Base-by-base conservation (phyloP, 495 filamentous ascomycete genomes). In the Penicillium simplicissimum region DNA sequence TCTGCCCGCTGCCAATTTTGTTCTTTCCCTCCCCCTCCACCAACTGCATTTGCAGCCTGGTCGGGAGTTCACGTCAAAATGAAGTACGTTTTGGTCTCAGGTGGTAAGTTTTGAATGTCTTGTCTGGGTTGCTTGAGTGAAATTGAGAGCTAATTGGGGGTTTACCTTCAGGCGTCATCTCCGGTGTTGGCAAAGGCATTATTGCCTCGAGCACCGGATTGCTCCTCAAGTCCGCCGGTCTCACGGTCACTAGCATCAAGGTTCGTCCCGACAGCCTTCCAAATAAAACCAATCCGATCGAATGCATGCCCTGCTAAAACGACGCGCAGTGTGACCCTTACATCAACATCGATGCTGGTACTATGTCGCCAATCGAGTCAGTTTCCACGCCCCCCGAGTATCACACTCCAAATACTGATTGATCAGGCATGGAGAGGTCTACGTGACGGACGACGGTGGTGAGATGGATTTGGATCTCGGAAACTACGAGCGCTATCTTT, bases 381-480 rank as follows among this genome's bases (percentile, higher is more conserved):
- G 56, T 58, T n/a, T 28, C 19, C 13, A 1, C 34, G 43, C 34
- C 8, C 21, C 43, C 56, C 17, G 31, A 37, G 56, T 25, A 19
- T 52, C 31, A 28, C 21, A 14, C n/a, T 11, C 31, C 15, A 58
- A 36, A 21, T n/a, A 5, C 19, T 51, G 56, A 38, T 40, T 23
- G 14, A 49, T 36, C 34, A 58, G 56, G 37, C 89, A 90, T 68
- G 89, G 89, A 37, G 89, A 92, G 70, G 84, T 87, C 55, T 93
- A 87, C 63, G 89, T 92, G 23, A 81, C 87, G 38, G 81, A 88
- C 70, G 90, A 92, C 67, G 88, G 89, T 52, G 90, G 88, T 57
- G 92, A 96, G 76, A 85, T 87, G 53, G 95, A 98, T 75, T 84
- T 98, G 11, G 95, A 98, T 74, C 84, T 98, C 19, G 95, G 95